Evolutionary conservation across 1,284 basidiomycete genomes (phyloP), one percentile per base, ranked within the genome.

Genomic region (Porogramme epimiltina): DNA sequence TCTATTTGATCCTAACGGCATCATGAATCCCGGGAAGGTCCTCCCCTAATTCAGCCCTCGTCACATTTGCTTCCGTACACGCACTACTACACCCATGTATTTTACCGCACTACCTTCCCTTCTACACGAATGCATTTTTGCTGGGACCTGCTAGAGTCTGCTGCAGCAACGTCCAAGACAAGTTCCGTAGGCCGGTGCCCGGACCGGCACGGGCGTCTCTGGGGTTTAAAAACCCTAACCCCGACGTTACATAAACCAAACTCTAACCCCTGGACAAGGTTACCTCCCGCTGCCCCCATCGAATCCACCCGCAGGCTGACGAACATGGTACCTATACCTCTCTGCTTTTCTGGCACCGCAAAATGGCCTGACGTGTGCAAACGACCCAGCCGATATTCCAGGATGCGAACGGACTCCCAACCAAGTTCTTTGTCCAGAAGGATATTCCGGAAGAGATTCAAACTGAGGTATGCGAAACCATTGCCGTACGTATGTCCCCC

Each of bases 21-120:
- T 99, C 63, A 87, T 98, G 81, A 97, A 93, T 63, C 93, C 93
- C 1, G 88, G 87, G 33, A 92, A 93, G 70, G 90, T 94, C 48
- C 67, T 92, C 40, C 69, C 69, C 42, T 67, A 61, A 52, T 49
- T 40, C 42, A 28, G 10, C 26, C n/a, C 24, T 18, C 3, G 28
- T 38, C 25, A 31, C 37, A 31, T 4, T 40, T 25, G n/a, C 28
- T 37, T 54, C 42, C 34, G 34, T 37, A 13, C 16, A n/a, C n/a
- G 34, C n/a, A 26, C 23, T 50, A 49, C 36, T 23, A 4, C 11
- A 45, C 25, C 16, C 42, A 50, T 62, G 55, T 59, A 61, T 51
- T 45, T 36, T 54, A 49, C 25, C 11, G 28, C 38, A 13, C 22
- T 25, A 18, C 26, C 25, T 33, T 24, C 18, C 34, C 18, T 22